These are phyloP conservation scores for Diaporthe sp. DNA, from an alignment of 2,329 filamentous ascomycete species.

Conservation along the genomic window DNA sequence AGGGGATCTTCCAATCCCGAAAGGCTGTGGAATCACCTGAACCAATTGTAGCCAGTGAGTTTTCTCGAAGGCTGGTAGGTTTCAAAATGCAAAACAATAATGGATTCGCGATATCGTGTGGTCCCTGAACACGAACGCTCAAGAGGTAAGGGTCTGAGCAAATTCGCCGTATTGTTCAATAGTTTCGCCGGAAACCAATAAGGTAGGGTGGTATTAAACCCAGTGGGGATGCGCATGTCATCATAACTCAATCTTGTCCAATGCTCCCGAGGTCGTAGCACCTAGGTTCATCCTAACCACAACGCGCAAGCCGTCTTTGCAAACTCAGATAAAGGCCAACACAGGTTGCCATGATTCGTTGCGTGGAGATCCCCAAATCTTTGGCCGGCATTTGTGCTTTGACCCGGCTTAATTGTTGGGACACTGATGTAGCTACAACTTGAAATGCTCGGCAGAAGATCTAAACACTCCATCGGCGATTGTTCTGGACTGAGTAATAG, in stretches of 20 bases:
- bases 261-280: neutral
- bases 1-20: too few species aligned
- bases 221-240: neutral
- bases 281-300: neutral
- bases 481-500: neutral
- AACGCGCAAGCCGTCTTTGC: slow-evolving; percentile 3
- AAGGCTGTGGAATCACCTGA: neutral
- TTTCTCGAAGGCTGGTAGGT: accelerated
- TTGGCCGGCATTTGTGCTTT: neutral
- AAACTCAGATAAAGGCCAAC: neutral
- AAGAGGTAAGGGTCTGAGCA: neutral
- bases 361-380: neutral
- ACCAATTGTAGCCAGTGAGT: neutral
- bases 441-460: neutral
- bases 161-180: neutral
- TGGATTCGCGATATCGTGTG: too few species aligned
- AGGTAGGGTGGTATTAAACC: slow-evolving; percentile 8
- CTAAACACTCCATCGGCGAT: neutral
- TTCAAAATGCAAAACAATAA: too few species aligned
- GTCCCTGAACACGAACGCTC: neutral
- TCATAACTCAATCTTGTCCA: slow-evolving; percentile 14
- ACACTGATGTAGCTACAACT: neutral
- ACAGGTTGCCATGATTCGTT: neutral
- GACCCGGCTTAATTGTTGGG: neutral
- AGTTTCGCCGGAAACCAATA: neutral